Conservation (phyloP, 805 yeast genomes). For the Barnettozyma sucrosica region DNA sequence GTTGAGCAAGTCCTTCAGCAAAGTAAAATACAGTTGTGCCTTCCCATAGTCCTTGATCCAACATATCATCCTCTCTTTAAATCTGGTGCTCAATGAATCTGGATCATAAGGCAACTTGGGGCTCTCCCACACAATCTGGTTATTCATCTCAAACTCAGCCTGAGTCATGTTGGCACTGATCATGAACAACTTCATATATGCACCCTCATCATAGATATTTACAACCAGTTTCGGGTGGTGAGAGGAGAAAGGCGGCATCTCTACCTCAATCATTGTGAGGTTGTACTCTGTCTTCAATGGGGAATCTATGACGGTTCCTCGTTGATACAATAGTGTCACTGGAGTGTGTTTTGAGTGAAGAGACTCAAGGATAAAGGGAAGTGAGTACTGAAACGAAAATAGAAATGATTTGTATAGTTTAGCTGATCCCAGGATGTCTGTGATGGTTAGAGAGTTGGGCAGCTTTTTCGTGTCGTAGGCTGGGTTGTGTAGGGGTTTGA, state of each 20-base stretch:
- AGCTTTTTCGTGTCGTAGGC: slow-evolving; percentile 15
- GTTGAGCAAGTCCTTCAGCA: slow-evolving; percentile 27
- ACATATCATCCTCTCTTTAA: slow-evolving; percentile 38
- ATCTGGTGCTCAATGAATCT: slow-evolving; percentile 22
- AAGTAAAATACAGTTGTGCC: slow-evolving; percentile 18
- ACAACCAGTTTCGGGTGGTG: slow-evolving; percentile 71
- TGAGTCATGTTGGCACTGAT: slow-evolving; percentile 55
- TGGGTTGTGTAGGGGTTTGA: slow-evolving; percentile 19
- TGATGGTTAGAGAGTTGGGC: slow-evolving; percentile 22
- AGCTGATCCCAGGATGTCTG: slow-evolving; percentile 29
- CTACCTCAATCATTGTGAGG: slow-evolving; percentile 25
- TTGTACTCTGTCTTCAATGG: slow-evolving; percentile 8
- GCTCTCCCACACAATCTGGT: slow-evolving; percentile 64
- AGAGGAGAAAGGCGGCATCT: slow-evolving; percentile 35
- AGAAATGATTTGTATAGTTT: slow-evolving; percentile 35
- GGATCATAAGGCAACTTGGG: slow-evolving; percentile 31
- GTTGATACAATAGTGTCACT: slow-evolving; percentile 28
- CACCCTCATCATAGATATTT: slow-evolving; percentile 38
- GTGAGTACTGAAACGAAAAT: slow-evolving; percentile 44
- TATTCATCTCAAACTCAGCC: slow-evolving; percentile 49
- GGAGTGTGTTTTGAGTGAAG: slow-evolving; percentile 3
- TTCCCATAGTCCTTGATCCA: slow-evolving; percentile 43
- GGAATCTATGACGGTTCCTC: slow-evolving; percentile 25
- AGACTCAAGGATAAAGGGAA: slow-evolving; percentile 32
- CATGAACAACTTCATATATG: slow-evolving; percentile 42